Evolutionary conservation across 208 protist species (phyloP).

Genomic region (Strigomonas galati): DNA sequence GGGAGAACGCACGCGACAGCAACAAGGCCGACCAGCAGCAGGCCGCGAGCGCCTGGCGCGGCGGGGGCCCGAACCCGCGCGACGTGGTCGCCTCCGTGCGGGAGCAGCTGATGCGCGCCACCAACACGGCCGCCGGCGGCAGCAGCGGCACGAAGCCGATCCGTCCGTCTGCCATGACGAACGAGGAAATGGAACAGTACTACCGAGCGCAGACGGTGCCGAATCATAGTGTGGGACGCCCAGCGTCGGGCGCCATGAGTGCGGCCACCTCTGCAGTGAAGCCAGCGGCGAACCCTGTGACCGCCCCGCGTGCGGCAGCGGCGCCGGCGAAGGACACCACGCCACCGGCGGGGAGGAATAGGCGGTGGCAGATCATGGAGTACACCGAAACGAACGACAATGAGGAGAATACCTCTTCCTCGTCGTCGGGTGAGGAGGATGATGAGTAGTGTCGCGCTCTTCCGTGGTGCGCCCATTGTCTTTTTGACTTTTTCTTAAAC

Average conservation of each 20-base stretch:
- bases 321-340: not conserved
- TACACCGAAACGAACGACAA: slow-evolving; percentile 53
- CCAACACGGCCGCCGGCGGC: too few relatives aligned
- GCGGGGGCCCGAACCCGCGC: too few relatives aligned
- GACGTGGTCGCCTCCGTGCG: too few relatives aligned
- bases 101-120: too few relatives aligned
- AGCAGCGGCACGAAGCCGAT: slow-evolving; percentile 6
- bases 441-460: not conserved
- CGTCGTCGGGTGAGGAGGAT: slow-evolving; percentile 3
- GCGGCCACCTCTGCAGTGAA: too few relatives aligned
- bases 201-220: slow-evolving; percentile 8
- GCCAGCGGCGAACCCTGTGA: not conserved
- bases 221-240: too few relatives aligned
- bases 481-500: not conserved
- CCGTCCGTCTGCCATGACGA: slow-evolving; percentile 33
- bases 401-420: slow-evolving; percentile 15
- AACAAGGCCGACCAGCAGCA: not conserved
- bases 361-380: slow-evolving; percentile 76
- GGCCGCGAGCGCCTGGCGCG: too few relatives aligned
- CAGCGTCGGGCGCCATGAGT: too few relatives aligned
- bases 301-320: not conserved
- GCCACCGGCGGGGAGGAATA: slow-evolving; percentile 18
- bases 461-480: not conserved
- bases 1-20: not conserved
- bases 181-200: slow-evolving; percentile 28